phyloP scores from a whole-genome alignment of 768 basidiomycete species.

The Lentinula raphanica region DNA sequence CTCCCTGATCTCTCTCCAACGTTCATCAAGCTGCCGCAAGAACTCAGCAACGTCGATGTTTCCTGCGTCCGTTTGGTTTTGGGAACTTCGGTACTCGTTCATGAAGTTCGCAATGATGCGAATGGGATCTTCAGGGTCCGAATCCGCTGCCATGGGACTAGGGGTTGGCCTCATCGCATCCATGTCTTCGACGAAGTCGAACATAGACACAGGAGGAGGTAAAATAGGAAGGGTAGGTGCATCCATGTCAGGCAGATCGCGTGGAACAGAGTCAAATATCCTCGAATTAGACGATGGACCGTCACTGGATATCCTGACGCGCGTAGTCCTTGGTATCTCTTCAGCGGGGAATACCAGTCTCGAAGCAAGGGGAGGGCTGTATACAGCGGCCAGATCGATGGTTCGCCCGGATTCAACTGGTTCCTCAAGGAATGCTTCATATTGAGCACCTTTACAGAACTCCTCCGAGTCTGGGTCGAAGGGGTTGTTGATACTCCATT shows the following conservation, averaged over 20 bases:
- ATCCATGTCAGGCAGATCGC: not conserved
- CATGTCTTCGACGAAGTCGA: not conserved
- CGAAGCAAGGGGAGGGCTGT: not conserved
- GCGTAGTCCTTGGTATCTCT: not conserved
- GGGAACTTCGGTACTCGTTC: not conserved
- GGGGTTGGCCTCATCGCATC: not conserved
- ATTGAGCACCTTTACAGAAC: constrained; percentile 58
- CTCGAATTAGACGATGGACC: not conserved
- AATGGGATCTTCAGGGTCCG: constrained; percentile 2
- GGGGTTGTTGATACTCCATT: constrained; percentile 59
- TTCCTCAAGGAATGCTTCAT: constrained; percentile 53
- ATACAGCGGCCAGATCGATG: not conserved
- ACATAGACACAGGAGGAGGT: not conserved
- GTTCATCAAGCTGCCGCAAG: not conserved
- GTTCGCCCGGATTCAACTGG: not conserved
- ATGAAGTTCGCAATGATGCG: not conserved
- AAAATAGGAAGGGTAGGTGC: not conserved
- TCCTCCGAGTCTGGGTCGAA: constrained; percentile 83
- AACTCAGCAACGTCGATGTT: not conserved
- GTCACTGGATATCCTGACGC: not conserved
- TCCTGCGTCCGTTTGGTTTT: not conserved
- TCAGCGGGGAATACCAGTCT: not conserved
- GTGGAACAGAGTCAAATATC: constrained; percentile 6
- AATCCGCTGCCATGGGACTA: constrained; percentile 1
- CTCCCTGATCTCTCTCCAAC: not conserved